phyloP scores from a whole-genome alignment of 371 early-diverging fungal genomes.

The Syncephalastrum contaminatum region DNA sequence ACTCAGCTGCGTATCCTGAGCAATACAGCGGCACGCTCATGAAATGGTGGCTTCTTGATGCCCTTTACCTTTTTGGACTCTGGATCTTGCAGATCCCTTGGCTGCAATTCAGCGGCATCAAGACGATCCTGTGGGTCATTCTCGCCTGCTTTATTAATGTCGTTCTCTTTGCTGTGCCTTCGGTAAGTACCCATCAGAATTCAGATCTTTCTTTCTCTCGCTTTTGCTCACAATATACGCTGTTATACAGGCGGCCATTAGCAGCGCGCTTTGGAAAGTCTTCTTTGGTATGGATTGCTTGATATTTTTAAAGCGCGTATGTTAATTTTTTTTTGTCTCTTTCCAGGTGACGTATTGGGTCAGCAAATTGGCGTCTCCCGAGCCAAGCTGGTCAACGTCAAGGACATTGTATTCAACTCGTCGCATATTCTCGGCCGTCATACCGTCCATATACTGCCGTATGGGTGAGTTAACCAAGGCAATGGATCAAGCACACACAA shows the following conservation, averaged over 20 bases:
- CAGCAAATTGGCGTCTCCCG: slow-evolving; percentile 39
- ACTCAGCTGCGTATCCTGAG: slow-evolving; percentile 30
- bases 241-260: slow-evolving; percentile 8
- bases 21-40: slow-evolving; percentile 19
- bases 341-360: slow-evolving; percentile 30
- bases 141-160: slow-evolving; percentile 19
- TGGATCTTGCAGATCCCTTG: slow-evolving; percentile 46
- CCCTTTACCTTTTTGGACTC: slow-evolving; percentile 25
- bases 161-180: slow-evolving; percentile 28
- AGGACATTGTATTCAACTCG: slow-evolving; percentile 37
- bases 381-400: slow-evolving; percentile 40
- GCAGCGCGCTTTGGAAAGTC: slow-evolving; percentile 10
- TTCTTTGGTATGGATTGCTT: slow-evolving; percentile 11
- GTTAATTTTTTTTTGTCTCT: neutral
- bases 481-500: neutral
- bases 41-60: slow-evolving; percentile 38
- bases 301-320: neutral
- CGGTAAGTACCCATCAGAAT: slow-evolving; percentile 20
- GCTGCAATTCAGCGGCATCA: slow-evolving; percentile 40
- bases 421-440: slow-evolving; percentile 50
- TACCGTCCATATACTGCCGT: slow-evolving; percentile 50
- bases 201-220: neutral
- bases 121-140: slow-evolving; percentile 22
- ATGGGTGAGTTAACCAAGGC: slow-evolving; percentile 26
- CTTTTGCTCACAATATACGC: neutral